Percentiles rank a stretch among this genome's conserved stretches.
phyloP scores from a whole-genome alignment of 2,329 filamentous ascomycete genomes.

The Colletotrichum tanaceti region DNA sequence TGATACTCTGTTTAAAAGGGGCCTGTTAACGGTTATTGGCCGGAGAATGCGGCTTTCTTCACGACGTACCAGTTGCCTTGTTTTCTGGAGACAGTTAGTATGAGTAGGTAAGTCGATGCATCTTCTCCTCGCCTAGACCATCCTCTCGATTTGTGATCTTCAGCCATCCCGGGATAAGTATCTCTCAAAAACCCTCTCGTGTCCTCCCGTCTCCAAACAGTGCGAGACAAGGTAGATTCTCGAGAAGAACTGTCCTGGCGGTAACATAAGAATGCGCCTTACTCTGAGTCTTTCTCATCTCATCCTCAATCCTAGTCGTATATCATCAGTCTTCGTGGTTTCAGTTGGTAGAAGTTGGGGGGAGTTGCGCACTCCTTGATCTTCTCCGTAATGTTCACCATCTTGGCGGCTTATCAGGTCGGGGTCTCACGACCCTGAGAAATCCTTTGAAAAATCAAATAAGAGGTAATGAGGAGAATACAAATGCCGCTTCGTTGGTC shows the following conservation, averaged over 20 bases:
- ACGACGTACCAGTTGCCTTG: conserved; percentile 89
- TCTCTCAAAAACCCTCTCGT: not conserved
- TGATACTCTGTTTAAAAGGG: conserved; percentile 81
- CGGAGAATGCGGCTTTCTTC: not conserved
- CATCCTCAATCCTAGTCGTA: conserved; percentile 90
- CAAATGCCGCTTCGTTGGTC: conserved; percentile 7
- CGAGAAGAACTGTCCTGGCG: rapidly evolving
- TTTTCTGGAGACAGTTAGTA: conserved; percentile 75
- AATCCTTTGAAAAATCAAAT: conserved; percentile 10
- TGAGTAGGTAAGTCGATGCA: not conserved
- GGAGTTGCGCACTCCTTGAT: conserved; percentile 87
- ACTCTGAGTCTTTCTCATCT: conserved; percentile 99
- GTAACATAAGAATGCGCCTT: conserved; percentile 51
- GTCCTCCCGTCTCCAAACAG: not conserved
- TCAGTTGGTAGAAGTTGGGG: not conserved
- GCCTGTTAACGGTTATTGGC: conserved; percentile 21
- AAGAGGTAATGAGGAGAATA: conserved; percentile 1
- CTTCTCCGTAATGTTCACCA: conserved; percentile 99
- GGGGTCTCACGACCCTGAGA: conserved; percentile 24
- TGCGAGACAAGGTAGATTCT: not conserved
- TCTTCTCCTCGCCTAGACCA: not conserved
- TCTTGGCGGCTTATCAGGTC: conserved; percentile 59
- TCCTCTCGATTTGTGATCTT: not conserved
- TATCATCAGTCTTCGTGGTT: conserved; percentile 41
- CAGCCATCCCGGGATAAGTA: not conserved